A percentile compares a stretch with the other conserved stretches of the same genome.
These are phyloP conservation scores for Bromus sterilis DNA, from an alignment of 176 grass and related monocot genomes.

Conservation along the genomic window DNA sequence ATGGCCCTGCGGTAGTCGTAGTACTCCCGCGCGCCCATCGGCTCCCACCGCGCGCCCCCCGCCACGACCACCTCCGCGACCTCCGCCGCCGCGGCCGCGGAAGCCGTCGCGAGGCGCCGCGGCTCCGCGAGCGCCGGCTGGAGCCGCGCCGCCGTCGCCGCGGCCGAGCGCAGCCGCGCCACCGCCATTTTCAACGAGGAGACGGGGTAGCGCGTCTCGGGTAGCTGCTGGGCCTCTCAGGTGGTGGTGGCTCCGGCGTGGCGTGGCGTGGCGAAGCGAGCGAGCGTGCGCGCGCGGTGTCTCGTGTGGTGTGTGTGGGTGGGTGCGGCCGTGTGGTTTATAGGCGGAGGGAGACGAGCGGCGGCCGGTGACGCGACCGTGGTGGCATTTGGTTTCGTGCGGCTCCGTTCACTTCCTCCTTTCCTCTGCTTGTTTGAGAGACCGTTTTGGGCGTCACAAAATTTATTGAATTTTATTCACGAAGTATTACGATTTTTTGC, in stretches of 20 bases:
- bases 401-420: background rate
- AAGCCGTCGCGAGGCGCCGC: slow-evolving; percentile 12
- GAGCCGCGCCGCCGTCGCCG: background rate
- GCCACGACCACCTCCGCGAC: background rate
- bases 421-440: background rate
- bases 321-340: slow-evolving; percentile 14
- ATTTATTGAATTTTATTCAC: background rate
- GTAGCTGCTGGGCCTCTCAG: background rate
- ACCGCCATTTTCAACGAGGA: slow-evolving; percentile 24
- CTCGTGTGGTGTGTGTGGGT: background rate
- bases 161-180: slow-evolving; percentile 20
- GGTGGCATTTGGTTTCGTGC: background rate
- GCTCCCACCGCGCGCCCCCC: slow-evolving; percentile 40
- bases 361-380: background rate
- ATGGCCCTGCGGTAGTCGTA: slow-evolving; percentile 83
- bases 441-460: background rate
- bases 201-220: background rate
- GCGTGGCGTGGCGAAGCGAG: background rate
- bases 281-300: background rate
- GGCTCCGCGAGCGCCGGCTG: background rate
- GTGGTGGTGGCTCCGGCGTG: slow-evolving; percentile 4
- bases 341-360: slow-evolving; percentile 12
- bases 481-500: no score
- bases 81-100: slow-evolving; percentile 1
- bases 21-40: slow-evolving; percentile 67